A percentile compares a stretch with the other conserved stretches of the same genome.
Conservation (phyloP, 78 protist species). For the Dictyostelium intermedium region DNA sequence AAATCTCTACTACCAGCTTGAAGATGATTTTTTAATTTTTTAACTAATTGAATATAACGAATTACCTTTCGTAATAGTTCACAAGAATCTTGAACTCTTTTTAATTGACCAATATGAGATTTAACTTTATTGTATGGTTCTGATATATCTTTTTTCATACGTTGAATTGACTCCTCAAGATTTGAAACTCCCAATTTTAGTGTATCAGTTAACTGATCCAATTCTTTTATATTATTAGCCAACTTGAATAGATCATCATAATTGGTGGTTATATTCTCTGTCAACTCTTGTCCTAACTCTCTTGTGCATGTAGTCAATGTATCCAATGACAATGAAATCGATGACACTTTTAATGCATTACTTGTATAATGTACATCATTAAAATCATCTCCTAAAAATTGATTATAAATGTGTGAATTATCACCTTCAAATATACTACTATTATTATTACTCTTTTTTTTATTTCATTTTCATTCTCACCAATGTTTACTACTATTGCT, state of each 20-base stretch:
- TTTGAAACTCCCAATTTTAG: constrained; percentile 16
- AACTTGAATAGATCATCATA: constrained; percentile 62
- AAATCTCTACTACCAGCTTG: constrained; percentile 59
- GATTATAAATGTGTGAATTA: constrained; percentile 27
- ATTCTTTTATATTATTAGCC: constrained; percentile 51
- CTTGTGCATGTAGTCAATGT: constrained; percentile 5
- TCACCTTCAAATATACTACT: constrained; percentile 15
- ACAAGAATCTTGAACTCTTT: constrained; percentile 67
- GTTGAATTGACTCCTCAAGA: constrained; percentile 24
- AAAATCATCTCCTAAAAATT: constrained; percentile 50
- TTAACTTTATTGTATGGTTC: constrained; percentile 45
- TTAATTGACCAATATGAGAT: constrained; percentile 39
- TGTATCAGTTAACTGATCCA: constrained; percentile 17
- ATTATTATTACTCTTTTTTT: neutral
- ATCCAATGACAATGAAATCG: constrained; percentile 41
- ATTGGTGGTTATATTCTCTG: constrained; percentile 21
- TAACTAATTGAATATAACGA: constrained; percentile 37
- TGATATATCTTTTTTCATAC: constrained; percentile 54
- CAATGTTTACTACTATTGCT: neutral
- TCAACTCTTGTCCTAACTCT: constrained; percentile 47
- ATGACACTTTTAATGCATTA: constrained; percentile 63
- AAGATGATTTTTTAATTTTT: constrained; percentile 63
- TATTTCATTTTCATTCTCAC: neutral
- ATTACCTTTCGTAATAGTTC: constrained; percentile 56
- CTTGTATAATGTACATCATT: constrained; percentile 61